Evolutionary conservation across 495 filamentous ascomycete genomes (phyloP), one percentile per base, ranked within the genome.

Genomic region (Amorphotheca resinae): DNA sequence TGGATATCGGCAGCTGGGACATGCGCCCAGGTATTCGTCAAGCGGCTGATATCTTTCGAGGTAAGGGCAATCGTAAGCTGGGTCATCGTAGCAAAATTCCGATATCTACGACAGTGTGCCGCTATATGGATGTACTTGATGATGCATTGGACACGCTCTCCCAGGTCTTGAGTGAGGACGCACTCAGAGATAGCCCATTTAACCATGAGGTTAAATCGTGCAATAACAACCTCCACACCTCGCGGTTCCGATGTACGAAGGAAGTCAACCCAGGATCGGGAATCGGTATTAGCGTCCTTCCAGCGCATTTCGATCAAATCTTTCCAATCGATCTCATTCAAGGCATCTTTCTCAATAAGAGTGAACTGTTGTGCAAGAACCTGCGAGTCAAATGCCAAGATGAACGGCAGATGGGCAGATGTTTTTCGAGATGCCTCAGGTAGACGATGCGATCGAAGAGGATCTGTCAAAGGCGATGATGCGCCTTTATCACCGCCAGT

Each of bases 261-360:
- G 56, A 91, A 95, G 37, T 91, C 79, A n/a, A 94, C 86, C 93
- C 93, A 99, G 46, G 82, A 79, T 36, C 73, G 73, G 16, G 74
- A 66, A 49, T 78, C 75, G 23, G 73, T 68, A 8, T 70, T 67
- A 14, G 78, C 69, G 12, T 78, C 72, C 40, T 84, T 78, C 87
- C 87, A 95, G 43, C 76, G 76, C 73, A 99, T 82, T 22, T 95
- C 86, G 40, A 99, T 87, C 35, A 99, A 68, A 55, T 99, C 93
- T 56, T 82, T 87, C 93, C 93, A 99, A 62, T 95, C 88, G 40
- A 99, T 81, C 54, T 96, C 93, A 50, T 87, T 87, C 35, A 99
- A 63, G 0, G 93, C 93, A 54, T 94, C 88, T 64, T 93, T 93
- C 59, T 99, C 93, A 41, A 99, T 84, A 32, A 99, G 66, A 0